Evolutionary conservation across 768 basidiomycete genomes (phyloP).

Genomic region (Vararia minispora): DNA sequence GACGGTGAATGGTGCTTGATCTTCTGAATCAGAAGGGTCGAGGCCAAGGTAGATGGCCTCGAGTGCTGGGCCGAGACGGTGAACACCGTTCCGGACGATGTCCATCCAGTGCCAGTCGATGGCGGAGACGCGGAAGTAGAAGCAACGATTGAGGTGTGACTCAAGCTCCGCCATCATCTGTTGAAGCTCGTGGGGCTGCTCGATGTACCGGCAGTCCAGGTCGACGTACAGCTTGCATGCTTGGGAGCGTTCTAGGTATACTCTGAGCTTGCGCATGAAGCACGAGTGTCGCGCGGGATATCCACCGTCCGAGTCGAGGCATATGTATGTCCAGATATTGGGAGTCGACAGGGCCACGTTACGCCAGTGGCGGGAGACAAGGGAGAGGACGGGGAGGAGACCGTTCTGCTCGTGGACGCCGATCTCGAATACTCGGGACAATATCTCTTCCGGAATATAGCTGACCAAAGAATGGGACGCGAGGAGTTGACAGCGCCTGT

Average conservation of each 20-base stretch:
- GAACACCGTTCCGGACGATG: conserved; percentile 14
- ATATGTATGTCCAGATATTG: conserved; percentile 20
- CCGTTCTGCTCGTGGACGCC: conserved; percentile 18
- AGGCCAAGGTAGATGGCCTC: conserved; percentile 21
- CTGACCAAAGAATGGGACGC: conserved; percentile 17
- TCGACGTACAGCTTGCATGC: conserved; percentile 20
- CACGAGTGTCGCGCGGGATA: conserved; percentile 15
- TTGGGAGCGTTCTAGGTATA: conserved; percentile 18
- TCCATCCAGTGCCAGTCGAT: conserved; percentile 20
- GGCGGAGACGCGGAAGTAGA: conserved; percentile 19
- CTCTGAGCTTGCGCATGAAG: conserved; percentile 18
- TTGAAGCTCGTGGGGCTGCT: conserved; percentile 13
- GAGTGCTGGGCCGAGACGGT: conserved; percentile 17
- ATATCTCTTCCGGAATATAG: conserved; percentile 19
- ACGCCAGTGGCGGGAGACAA: conserved; percentile 21
- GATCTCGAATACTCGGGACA: conserved; percentile 21
- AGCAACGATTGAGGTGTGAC: conserved; percentile 21
- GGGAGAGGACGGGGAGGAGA: conserved; percentile 14
- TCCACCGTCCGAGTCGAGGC: conserved; percentile 18
- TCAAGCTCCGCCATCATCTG: conserved; percentile 17
- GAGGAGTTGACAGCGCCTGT: conserved; percentile 15
- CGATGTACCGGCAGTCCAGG: conserved; percentile 19
- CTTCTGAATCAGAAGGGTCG: conserved; percentile 17
- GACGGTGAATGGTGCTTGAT: conserved; percentile 16
- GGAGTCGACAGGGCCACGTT: conserved; percentile 17